Evolutionary conservation across 257 asterid species (phyloP).

Genomic region (Nicotiana paniculata): DNA sequence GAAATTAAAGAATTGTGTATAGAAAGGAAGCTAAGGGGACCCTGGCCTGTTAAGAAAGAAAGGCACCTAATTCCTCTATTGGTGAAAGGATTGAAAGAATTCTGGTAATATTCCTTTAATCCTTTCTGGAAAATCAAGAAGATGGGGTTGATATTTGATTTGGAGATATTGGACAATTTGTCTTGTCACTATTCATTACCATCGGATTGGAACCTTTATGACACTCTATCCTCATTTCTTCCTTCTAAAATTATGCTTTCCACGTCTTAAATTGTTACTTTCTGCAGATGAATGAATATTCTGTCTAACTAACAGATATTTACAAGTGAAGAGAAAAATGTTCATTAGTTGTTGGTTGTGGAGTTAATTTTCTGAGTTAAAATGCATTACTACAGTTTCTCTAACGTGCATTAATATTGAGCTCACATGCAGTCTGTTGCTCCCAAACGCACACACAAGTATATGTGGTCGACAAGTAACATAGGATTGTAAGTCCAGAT

Average conservation of each 20-base stretch:
- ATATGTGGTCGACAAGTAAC: too few relatives aligned
- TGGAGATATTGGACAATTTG: not conserved
- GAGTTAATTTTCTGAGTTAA: too few relatives aligned
- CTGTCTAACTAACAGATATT: not conserved
- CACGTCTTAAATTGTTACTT: not conserved
- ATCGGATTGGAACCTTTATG: not conserved
- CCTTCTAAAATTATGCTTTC: not conserved
- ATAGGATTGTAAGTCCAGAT: too few relatives aligned
- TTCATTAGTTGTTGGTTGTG: too few relatives aligned
- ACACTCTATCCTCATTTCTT: not conserved
- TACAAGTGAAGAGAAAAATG: too few relatives aligned
- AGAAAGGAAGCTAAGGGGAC: not conserved
- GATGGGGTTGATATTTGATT: not conserved
- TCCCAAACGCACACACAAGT: too few relatives aligned
- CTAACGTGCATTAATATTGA: too few relatives aligned
- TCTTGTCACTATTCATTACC: conserved; percentile 8
- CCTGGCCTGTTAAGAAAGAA: not conserved
- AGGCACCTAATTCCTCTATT: conserved; percentile 10
- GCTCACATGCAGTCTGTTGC: too few relatives aligned
- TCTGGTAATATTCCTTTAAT: not conserved
- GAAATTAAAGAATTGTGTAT: not conserved
- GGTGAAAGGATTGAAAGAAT: not conserved
- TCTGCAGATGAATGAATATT: not conserved
- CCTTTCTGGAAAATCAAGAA: not conserved
- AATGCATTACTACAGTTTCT: too few relatives aligned